Evolutionary conservation across 495 filamentous ascomycete genomes (phyloP).

Genomic region (Penicillium fimorum): DNA sequence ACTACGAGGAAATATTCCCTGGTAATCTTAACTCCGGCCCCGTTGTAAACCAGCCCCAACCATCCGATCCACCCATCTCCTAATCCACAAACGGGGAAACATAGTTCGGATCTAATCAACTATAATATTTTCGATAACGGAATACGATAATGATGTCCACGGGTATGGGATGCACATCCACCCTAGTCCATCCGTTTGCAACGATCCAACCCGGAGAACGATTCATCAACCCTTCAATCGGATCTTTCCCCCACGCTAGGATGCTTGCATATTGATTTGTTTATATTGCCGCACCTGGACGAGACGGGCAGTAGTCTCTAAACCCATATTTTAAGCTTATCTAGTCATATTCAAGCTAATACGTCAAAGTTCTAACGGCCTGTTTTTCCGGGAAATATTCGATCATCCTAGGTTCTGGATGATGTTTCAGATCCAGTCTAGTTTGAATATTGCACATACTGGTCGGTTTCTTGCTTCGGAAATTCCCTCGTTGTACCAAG

Average conservation of each 20-base stretch:
- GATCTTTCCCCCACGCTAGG: neutral
- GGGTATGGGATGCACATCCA: neutral
- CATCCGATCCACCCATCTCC: conserved; percentile 13
- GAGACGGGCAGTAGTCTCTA: neutral
- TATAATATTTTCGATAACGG: neutral
- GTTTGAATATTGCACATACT: neutral
- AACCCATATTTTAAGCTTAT: neutral
- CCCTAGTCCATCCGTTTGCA: neutral
- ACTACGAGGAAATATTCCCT: neutral
- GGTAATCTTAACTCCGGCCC: conserved; percentile 15
- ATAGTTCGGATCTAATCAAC: conserved; percentile 5
- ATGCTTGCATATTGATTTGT: neutral
- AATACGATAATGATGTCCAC: neutral
- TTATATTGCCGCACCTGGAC: neutral
- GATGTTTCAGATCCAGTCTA: conserved; percentile 8
- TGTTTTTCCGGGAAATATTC: neutral
- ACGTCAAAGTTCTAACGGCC: neutral
- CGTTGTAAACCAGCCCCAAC: conserved; percentile 21
- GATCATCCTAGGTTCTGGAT: neutral
- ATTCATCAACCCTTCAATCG: neutral
- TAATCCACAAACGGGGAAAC: conserved; percentile 18
- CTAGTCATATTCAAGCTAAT: neutral
- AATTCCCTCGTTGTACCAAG: neutral
- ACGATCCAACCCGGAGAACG: neutral
- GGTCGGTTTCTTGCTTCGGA: conserved; percentile 1